phyloP scores from a whole-genome alignment of 164 flowering plant genomes.

The Aristolochia fimbriata region DNA sequence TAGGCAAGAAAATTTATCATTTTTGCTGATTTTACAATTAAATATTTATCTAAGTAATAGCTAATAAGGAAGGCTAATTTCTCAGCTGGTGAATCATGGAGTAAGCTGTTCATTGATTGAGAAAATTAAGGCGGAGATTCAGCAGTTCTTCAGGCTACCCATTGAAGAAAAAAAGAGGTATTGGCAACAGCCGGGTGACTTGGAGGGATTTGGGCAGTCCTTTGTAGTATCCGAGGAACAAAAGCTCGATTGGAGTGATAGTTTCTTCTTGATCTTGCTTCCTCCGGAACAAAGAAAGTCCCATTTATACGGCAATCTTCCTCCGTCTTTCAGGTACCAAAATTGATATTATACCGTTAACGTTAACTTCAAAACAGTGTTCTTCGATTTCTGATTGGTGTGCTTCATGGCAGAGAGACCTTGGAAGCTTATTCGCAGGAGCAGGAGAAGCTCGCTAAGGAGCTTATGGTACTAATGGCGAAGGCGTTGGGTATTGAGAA shows the following conservation, averaged over 20 bases:
- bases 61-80: no score
- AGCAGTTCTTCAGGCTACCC: conserved; percentile 37
- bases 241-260: conserved; percentile 54
- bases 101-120: conserved; percentile 21
- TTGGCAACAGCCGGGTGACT: conserved; percentile 19
- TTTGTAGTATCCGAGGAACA: conserved; percentile 42
- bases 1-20: no score
- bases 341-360: background rate
- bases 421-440: conserved; percentile 27
- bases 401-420: conserved; percentile 15
- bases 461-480: conserved; percentile 18
- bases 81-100: conserved; percentile 44
- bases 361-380: no score
- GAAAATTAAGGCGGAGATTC: conserved; percentile 25
- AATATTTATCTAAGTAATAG: no score
- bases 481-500: conserved; percentile 19
- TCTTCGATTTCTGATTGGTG: no score
- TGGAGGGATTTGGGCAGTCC: conserved; percentile 53
- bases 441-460: conserved; percentile 9
- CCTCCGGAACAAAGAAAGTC: conserved; percentile 22
- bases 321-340: conserved; percentile 32
- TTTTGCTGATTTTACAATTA: no score
- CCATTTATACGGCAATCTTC: conserved; percentile 23
- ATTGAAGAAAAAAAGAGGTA: conserved; percentile 38
- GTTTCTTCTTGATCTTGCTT: conserved; percentile 20